These are phyloP conservation scores for Acmispon strigosus DNA, from an alignment of 306 rosid genomes.

Conservation along the genomic window DNA sequence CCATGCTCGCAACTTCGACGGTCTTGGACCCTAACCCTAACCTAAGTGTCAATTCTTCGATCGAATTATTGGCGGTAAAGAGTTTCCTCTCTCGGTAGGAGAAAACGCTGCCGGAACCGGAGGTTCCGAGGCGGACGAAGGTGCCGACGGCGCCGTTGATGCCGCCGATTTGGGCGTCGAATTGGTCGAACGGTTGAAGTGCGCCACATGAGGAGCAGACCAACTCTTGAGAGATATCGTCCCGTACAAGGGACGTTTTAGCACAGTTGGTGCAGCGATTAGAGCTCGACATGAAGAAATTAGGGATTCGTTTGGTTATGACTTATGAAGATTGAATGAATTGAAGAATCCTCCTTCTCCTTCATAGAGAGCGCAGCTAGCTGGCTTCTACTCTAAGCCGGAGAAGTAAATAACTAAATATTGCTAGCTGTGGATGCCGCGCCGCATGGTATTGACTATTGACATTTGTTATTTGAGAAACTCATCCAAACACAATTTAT, in stretches of 20 bases:
- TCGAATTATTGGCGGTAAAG: slow-evolving; percentile 33
- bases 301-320: no score
- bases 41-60: slow-evolving; percentile 33
- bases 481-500: no score
- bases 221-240: slow-evolving; percentile 29
- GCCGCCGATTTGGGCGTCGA: slow-evolving; percentile 45
- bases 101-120: slow-evolving; percentile 39
- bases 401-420: no score
- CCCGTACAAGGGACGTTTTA: slow-evolving; percentile 37
- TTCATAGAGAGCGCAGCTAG: no score
- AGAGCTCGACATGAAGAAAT: slow-evolving; percentile 17
- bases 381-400: no score
- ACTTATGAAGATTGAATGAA: no score
- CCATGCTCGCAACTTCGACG: slow-evolving; percentile 37
- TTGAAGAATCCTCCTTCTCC: no score
- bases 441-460: no score
- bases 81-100: slow-evolving; percentile 43
- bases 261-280: slow-evolving; percentile 29
- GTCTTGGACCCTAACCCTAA: slow-evolving; percentile 37
- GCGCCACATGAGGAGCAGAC: slow-evolving; percentile 43
- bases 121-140: slow-evolving; percentile 46
- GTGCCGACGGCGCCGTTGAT: slow-evolving; percentile 53
- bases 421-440: no score
- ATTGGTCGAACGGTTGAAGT: slow-evolving; percentile 45
- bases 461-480: no score